phyloP scores from a whole-genome alignment of 345 rosid genomes.

The Erucastrum elatum region DNA sequence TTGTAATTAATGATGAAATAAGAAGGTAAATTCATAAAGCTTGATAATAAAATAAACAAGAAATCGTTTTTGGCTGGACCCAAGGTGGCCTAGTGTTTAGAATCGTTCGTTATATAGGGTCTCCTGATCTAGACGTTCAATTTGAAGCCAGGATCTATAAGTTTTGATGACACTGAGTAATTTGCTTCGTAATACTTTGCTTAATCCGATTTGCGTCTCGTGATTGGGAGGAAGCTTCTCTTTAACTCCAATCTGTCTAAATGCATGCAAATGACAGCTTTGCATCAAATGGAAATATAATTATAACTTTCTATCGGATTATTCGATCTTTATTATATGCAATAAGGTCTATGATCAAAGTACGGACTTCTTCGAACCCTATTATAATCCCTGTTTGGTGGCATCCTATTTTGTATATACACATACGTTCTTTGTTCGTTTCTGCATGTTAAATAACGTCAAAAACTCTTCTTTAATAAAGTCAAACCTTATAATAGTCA shows the following conservation, averaged over 20 bases:
- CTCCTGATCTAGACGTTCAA: neutral
- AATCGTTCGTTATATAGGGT: neutral
- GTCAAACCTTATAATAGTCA: neutral
- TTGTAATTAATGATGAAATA: neutral
- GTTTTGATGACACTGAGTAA: neutral
- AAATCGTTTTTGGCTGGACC: neutral
- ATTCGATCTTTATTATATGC: slow-evolving; percentile 1
- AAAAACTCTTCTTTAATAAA: neutral
- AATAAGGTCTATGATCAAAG: slow-evolving; percentile 33
- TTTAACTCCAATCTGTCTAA: slow-evolving; percentile 10
- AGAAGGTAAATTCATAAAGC: neutral
- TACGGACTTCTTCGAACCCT: slow-evolving; percentile 10
- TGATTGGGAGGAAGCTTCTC: slow-evolving; percentile 33
- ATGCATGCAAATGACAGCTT: slow-evolving; percentile 40
- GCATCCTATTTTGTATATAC: neutral
- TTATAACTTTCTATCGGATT: neutral
- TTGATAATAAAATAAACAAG: neutral
- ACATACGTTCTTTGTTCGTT: neutral
- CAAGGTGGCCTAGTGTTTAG: neutral
- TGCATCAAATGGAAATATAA: slow-evolving; percentile 18
- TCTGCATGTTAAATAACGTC: neutral
- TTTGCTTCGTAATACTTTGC: neutral
- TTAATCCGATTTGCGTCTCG: neutral
- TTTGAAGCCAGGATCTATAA: neutral
- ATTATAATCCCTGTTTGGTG: neutral